Evolutionary conservation across 1,284 basidiomycete genomes (phyloP).

Genomic region (Tilletia caries): DNA sequence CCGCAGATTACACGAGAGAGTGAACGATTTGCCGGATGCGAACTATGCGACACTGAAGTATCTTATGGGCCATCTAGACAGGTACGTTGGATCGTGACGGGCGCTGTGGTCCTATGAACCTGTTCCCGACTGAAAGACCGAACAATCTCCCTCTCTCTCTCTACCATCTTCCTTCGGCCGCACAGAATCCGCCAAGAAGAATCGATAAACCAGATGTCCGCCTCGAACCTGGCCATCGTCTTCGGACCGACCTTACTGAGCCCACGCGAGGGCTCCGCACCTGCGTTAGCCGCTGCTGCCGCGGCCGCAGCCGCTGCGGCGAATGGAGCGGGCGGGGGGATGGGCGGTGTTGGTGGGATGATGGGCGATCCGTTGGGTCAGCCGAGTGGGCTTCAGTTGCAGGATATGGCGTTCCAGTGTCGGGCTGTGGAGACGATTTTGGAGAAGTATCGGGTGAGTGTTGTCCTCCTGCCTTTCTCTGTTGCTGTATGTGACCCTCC

Average conservation of each 20-base stretch:
- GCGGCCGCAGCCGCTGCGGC: neutral
- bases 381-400: conserved; percentile 30
- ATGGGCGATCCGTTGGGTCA: neutral
- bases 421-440: conserved; percentile 51
- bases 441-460: conserved; percentile 36
- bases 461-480: neutral
- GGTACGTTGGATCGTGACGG: conserved; percentile 35
- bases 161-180: too few relatives aligned
- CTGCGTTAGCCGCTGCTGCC: conserved; percentile 3
- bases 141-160: too few relatives aligned
- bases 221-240: conserved; percentile 89
- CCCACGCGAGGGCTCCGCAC: conserved; percentile 26
- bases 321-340: neutral
- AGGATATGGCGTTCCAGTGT: conserved; percentile 51
- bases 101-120: too few relatives aligned
- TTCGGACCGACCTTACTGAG: conserved; percentile 82
- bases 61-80: conserved; percentile 88
- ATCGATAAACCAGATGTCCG: conserved; percentile 81
- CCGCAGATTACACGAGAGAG: conserved; percentile 80
- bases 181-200: conserved; percentile 36
- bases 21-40: conserved; percentile 94
- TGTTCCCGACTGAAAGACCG: neutral
- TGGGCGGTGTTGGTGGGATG: neutral
- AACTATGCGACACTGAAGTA: conserved; percentile 97
- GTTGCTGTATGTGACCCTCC: neutral